Percentiles rank a stretch among this genome's conserved stretches.
Evolutionary conservation across 148 eudicot species (phyloP).

Genomic region (Arctostaphylos glauca): DNA sequence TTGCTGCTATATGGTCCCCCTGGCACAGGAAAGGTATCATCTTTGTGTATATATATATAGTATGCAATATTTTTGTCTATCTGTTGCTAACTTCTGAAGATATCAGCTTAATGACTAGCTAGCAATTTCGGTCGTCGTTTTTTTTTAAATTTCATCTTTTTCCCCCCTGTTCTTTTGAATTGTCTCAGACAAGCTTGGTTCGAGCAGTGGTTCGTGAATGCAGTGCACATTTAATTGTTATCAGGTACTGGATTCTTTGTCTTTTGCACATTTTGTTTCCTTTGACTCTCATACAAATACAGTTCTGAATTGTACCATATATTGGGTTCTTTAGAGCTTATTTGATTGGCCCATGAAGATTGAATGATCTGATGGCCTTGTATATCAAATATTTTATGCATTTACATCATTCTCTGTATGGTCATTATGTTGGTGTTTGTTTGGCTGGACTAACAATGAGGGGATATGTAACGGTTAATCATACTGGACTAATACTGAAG

Average conservation of each 20-base stretch:
- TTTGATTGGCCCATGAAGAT: not conserved
- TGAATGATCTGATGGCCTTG: not conserved
- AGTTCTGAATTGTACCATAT: not conserved
- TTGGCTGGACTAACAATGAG: not conserved
- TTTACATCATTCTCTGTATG: not conserved
- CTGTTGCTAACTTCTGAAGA: not conserved
- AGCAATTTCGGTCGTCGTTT: not conserved
- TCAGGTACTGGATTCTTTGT: conserved; percentile 50
- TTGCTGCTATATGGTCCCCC: conserved; percentile 94
- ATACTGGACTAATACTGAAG: not conserved
- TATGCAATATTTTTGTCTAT: not conserved
- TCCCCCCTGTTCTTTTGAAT: conserved; percentile 15
- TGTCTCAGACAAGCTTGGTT: conserved; percentile 82
- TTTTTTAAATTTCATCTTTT: conserved; percentile 6
- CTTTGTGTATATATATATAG: not conserved
- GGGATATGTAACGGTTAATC: not conserved
- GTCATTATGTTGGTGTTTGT: not conserved
- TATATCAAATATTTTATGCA: not conserved
- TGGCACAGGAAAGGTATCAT: conserved; percentile 86
- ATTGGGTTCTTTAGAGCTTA: not conserved
- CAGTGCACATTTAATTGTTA: conserved; percentile 68
- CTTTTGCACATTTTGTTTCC: not conserved
- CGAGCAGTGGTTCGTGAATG: conserved; percentile 95
- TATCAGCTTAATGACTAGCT: not conserved
- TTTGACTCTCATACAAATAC: not conserved